A percentile compares a stretch with the other conserved stretches of the same genome.
Conservation (phyloP, 257 asterid species). For the Lantana camara region DNA sequence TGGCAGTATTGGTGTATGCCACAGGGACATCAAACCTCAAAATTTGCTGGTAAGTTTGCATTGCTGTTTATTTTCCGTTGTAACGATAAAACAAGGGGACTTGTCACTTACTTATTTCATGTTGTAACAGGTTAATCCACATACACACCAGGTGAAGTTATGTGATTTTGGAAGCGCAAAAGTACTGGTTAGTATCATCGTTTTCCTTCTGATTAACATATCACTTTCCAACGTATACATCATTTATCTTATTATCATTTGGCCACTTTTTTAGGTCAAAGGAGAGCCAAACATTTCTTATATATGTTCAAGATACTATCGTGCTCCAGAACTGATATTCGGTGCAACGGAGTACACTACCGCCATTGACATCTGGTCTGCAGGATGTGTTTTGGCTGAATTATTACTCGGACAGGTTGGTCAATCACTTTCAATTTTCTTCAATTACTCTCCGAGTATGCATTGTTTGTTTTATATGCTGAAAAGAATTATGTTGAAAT, state of each 20-base stretch:
- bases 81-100: background rate
- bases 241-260: slow-evolving; percentile 2
- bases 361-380: slow-evolving; percentile 71
- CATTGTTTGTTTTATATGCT: slow-evolving; percentile 19
- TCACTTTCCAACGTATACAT: background rate
- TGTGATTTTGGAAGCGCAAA: slow-evolving; percentile 98
- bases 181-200: slow-evolving; percentile 55
- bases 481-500: slow-evolving; percentile 17
- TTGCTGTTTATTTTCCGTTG: background rate
- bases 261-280: slow-evolving; percentile 45
- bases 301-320: slow-evolving; percentile 62
- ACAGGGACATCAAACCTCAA: slow-evolving; percentile 89
- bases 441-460: background rate
- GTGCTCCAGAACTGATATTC: slow-evolving; percentile 64
- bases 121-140: slow-evolving; percentile 75
- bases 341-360: slow-evolving; percentile 66
- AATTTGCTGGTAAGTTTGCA: slow-evolving; percentile 61
- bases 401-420: slow-evolving; percentile 59
- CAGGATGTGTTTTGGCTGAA: slow-evolving; percentile 63
- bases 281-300: slow-evolving; percentile 68
- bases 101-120: slow-evolving; percentile 6
- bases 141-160: slow-evolving; percentile 86
- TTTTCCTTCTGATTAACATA: background rate
- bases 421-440: slow-evolving; percentile 11
- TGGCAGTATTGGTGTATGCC: slow-evolving; percentile 85